These are phyloP conservation scores for Boletus huronensis DNA, from an alignment of 768 basidiomycete genomes.

Conservation along the genomic window DNA sequence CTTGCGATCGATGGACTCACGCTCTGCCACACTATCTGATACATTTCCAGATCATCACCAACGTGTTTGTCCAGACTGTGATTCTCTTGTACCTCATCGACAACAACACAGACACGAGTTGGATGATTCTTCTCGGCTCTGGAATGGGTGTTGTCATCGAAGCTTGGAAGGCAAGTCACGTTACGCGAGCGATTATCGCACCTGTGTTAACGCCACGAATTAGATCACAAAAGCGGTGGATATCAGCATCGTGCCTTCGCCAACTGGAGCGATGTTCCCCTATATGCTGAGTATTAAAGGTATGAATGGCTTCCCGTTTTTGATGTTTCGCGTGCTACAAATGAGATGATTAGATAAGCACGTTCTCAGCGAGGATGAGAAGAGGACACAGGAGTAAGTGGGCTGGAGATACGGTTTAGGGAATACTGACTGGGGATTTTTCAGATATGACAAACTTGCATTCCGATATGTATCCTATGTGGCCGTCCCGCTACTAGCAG, in stretches of 20 bases:
- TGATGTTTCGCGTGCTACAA: constrained; percentile 10
- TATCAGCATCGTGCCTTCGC: constrained; percentile 61
- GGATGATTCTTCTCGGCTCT: constrained; percentile 94
- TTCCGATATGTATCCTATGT: constrained; percentile 94
- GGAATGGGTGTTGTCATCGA: constrained; percentile 81
- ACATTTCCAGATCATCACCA: constrained; percentile 66
- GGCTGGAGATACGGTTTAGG: constrained; percentile 19
- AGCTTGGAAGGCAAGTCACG: constrained; percentile 79
- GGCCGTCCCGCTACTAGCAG: constrained; percentile 75
- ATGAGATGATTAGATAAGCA: constrained; percentile 69
- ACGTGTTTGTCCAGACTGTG: constrained; percentile 89
- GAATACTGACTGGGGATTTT: constrained; percentile 8
- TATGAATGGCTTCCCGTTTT: constrained; percentile 35
- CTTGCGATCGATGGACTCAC: constrained; percentile 9
- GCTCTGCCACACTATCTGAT: constrained; percentile 13
- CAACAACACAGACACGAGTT: constrained; percentile 92
- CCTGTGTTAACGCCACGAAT: constrained; percentile 15
- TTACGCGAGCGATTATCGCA: constrained; percentile 7
- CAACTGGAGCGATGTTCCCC: constrained; percentile 65
- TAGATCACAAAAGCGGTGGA: constrained; percentile 91
- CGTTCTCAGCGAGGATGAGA: constrained; percentile 93
- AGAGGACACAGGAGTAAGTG: constrained; percentile 91
- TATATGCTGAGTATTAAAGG: constrained; percentile 82
- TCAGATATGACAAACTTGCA: constrained; percentile 84
- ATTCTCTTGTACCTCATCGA: constrained; percentile 92